These are phyloP conservation scores for Nicotiana knightiana DNA, from an alignment of 257 asterid genomes.

Conservation along the genomic window DNA sequence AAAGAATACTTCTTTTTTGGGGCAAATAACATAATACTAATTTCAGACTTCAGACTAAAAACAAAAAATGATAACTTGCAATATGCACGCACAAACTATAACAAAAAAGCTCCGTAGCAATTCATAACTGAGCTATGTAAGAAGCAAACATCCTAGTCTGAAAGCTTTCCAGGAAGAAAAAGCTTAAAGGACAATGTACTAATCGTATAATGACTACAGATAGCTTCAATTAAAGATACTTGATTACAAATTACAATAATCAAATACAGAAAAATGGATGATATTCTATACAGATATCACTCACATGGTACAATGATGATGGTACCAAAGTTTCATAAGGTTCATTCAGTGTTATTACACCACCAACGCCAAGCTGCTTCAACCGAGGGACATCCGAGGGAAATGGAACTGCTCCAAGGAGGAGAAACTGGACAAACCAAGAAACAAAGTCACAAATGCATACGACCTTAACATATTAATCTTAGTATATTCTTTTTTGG, in stretches of 20 bases:
- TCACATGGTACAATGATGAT: conserved; percentile 75
- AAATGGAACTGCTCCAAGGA: conserved; percentile 94
- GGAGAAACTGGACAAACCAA: conserved; percentile 45
- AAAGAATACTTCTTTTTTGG: not conserved
- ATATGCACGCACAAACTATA: not conserved
- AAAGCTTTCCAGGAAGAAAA: not conserved
- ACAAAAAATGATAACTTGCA: not conserved
- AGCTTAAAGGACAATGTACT: not conserved
- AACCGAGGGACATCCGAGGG: conserved; percentile 80
- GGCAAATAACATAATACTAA: not conserved
- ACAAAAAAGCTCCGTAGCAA: not conserved
- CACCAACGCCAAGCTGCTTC: conserved; percentile 96
- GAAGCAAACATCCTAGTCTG: not conserved
- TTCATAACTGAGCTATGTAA: not conserved
- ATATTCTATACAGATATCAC: conserved; percentile 16
- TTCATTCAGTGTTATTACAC: conserved; percentile 88
- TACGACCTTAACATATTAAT: not conserved
- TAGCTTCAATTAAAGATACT: not conserved
- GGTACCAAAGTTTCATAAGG: conserved; percentile 91
- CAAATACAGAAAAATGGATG: not conserved
- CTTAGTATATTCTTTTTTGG: not conserved
- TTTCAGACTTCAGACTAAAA: not conserved
- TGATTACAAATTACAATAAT: not conserved
- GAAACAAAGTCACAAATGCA: not conserved
- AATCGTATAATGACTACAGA: not conserved